Evolutionary conservation across 768 basidiomycete genomes (phyloP), one percentile per base, ranked within the genome.

Genomic region (Coprinopsis strossmayeri): DNA sequence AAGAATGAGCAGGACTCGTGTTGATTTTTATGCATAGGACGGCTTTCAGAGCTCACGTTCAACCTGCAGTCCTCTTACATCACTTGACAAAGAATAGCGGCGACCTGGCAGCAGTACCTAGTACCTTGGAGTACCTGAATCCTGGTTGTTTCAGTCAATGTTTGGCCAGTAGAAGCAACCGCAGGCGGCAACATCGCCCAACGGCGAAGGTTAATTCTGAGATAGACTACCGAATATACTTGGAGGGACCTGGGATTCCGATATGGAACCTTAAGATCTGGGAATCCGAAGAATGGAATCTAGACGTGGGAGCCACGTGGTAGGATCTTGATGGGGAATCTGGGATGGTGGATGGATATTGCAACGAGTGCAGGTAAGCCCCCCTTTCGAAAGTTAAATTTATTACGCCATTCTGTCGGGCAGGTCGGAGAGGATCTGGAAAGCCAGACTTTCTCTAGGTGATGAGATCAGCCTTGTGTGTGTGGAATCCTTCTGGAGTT

Each of bases 381-480:
- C 43, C 27, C 12, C 11, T 45, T 27, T 27, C 26, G 18, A 46
- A 34, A 30, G 43, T 41, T 51, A 30, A 45, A 46, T 51, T 45
- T 46, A 51, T 51, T 51, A 51, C 50, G 43, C 50, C 50, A 35
- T 46, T 26, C 35, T 46, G 45, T 51, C 50, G 50, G 45, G n/a
- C 34, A 43, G 39, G 24, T 25, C 44, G 27, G n/a, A 51, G 50
- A 50, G 50, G 50, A 51, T 51, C 50, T 51, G 50, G 50, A 51
- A 51, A 45, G 25, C 17, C 20, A 32, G 13, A 24, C 38, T 18
- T 40, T 40, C 35, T 37, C 9, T 20, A 18, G 35, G 35, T 45
- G 43, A 50, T 50, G 49, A 50, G 43, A 50, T 50, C 49, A 50
- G 25, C n/a, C 39, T 50, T 23, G 17, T 43, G 12, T 30, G 38